phyloP scores from a whole-genome alignment of 306 rosid genomes.

The Trichosanthes truncata region DNA sequence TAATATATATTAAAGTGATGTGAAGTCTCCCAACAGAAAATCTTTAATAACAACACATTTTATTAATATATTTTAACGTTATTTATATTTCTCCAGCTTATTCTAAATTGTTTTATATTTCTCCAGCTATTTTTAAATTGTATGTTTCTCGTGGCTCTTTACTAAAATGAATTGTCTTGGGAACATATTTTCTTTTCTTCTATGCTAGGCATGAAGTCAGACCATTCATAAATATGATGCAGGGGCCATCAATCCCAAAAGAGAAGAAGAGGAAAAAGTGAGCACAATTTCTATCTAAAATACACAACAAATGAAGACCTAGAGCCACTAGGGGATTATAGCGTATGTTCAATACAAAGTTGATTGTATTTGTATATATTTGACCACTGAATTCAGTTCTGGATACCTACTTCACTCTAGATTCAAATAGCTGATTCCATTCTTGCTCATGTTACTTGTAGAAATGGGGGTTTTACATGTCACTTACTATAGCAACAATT shows the following conservation, averaged over 20 bases:
- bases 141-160: not conserved
- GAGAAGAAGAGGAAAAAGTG: not conserved
- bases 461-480: not conserved
- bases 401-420: not conserved
- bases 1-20: not conserved
- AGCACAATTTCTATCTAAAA: not conserved
- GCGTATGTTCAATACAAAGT: not conserved
- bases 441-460: not conserved
- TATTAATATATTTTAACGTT: not conserved
- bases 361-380: not conserved
- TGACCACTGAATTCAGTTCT: not conserved
- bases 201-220: not conserved
- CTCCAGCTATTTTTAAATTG: not conserved
- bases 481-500: conserved; percentile 78
- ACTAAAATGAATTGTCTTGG: not conserved
- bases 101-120: not conserved
- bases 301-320: not conserved
- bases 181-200: not conserved
- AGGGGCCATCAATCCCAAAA: not conserved
- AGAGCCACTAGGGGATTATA: not conserved
- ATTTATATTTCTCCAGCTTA: not conserved
- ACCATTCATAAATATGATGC: not conserved
- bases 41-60: not conserved
- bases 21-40: not conserved
- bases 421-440: not conserved